Base-by-base conservation (phyloP, 257 asterid genomes). In the Salvia miltiorrhiza region DNA sequence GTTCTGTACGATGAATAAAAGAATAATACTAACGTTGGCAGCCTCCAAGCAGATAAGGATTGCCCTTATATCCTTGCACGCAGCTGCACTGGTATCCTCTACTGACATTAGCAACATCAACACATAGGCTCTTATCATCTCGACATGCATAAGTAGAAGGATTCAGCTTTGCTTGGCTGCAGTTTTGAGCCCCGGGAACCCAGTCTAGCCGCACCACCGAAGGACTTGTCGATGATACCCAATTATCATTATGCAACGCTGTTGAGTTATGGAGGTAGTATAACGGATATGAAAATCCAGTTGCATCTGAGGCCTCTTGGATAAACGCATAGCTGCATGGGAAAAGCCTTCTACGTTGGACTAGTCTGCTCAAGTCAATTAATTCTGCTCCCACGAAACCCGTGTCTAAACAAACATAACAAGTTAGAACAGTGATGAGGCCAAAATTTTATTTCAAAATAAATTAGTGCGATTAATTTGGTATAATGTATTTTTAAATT, bases 191-290 rank as follows among this genome's bases (percentile, higher is more conserved):
- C 23, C 37, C 44, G 9, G 60, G 21, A 5, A 19, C 3, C 76
- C 76, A 71, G 21, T 61, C 69, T 21, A 71, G 54, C 24, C 54
- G 7, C 53, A 35, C 69, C 52, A 71, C 43, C 7, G 69, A 53
- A 28, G 39, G 54, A 2, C 37, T 49, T 9, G n/a, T 13, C 3
- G 5, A 5, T 0, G 61, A 26, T 14, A 40, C 35, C 39, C 47
- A 1, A n/a, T 60, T 12, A 13, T 21, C 39, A 4, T 9, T 21
- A 4, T 5, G 26, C 43, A 71, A 4, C 0, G 43, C 48, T 4
- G 69, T 71, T 20, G 53, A 4, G 19, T 60, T 40, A 8, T 48
- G 2, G 3, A 35, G 69, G 40, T 32, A 17, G 9, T 10, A 1
- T 37, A 57, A n/a, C 4, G 1, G 24, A 26, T 44, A 70, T 9